Evolutionary conservation across 2,329 filamentous ascomycete species (phyloP), one percentile per base, ranked within the genome.

Genomic region (Cladophialophora chaetospira): DNA sequence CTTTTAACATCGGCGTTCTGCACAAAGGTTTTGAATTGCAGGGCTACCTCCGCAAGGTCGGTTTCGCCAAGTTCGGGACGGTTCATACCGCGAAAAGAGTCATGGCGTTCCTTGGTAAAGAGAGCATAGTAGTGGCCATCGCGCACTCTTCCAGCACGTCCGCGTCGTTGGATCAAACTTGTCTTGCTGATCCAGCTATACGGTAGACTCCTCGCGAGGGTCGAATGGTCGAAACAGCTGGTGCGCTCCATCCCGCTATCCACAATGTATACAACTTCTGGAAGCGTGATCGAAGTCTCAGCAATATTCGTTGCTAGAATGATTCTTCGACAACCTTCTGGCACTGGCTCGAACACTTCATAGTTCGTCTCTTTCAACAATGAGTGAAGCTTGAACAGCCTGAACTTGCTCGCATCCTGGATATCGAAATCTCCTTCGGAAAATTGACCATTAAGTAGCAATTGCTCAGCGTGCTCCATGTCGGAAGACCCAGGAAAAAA

Each of bases 251-350:
- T 97, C 50, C 94, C 94, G 0, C 91, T 91, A 71, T 99, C 94
- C 57, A 99, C 88, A 40, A 99, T 94, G 67, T 92, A 96, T 0
- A 93, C 97, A 23, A 99, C 90, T 69, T 97, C 93, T 1, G 93
- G 93, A 63, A 99, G 97, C 0, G 94, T 99, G 68, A 99, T 96
- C 77, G 93, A 94, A 0, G 94, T 97, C 72, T 99, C 94, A 3
- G 94, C 94, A 71, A 99, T 97, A 69, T 97, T 97, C 13, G 94
- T 99, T 1, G 94, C 91, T 50, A 99, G 81, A 1, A 99, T 92
- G 63, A 99, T 94, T 74, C 97, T 97, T 62, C 92, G 84, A 57
- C 86, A 81, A 0, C 93, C 93, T 9, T 29, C 48, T 2, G 75
- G 71, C 2, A 75, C 62, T 1, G 69, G 65, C 3, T 73, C 65